Evolutionary conservation across 2,329 filamentous ascomycete genomes (phyloP), one percentile per base, ranked within the genome.

Genomic region (Fusarium algeriense): DNA sequence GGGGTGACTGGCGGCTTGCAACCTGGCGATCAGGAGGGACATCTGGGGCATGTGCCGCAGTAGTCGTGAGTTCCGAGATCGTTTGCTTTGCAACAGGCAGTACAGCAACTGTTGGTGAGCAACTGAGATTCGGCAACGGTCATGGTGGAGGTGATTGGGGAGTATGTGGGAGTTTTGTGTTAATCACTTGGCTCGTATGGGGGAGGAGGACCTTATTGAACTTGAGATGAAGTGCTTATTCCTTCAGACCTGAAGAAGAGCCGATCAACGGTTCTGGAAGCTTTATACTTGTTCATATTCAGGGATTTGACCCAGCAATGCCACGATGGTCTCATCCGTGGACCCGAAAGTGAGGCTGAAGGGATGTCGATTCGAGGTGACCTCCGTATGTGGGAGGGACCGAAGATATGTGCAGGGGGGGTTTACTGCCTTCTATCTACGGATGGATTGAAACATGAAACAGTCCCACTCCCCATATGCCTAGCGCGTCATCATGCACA

Each of bases 1-100:
- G 13, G 19, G 38, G 28, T 46, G 26, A 13, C 23, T 46, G 65
- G 23, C 12, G 37, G 34, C 37, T 55, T 32, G 53, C 30, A 53
- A 20, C 23, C 23, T 28, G 41, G 30, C 41, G 30, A 30, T 64
- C 55, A 73, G 56, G 71, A 62, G 14, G 76, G 75, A 60, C 75
- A 79, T 38, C 72, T 73, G 46, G 75, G 74, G 40, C 77, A 79
- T 58, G 77, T 79, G 50, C 77, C 77, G 50, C 77, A 79, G 55
- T 79, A 79, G 65, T 79, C 77, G 60, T 79, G 77, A 13, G 77
- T 79, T 45, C 77, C 77, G 35, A 79, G 73, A 62, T 79, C 77
- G 37, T 58, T 78, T 23, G 76, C 76, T 67, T 79, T 79, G 60
- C 77, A 79, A 54, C 77, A 79, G 43, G 63, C 77, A 44, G 73